These are phyloP conservation scores for Nemophila menziesii DNA, from an alignment of 257 asterid species.

Conservation along the genomic window DNA sequence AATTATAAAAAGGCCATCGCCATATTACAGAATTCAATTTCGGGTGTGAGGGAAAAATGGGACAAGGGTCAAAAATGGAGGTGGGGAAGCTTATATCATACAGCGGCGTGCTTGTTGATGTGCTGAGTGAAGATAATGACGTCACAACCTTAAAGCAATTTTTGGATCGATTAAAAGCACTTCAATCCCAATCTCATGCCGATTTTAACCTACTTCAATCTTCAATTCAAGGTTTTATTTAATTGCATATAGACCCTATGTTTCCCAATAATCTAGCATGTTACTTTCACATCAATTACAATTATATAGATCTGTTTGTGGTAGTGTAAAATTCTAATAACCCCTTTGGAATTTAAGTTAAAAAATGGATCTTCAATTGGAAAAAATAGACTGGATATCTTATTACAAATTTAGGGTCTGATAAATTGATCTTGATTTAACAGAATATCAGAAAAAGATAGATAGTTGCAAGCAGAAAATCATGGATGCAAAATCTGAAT, in stretches of 20 bases:
- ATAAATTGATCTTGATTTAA: background rate
- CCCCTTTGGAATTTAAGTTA: too few species aligned
- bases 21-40: too few species aligned
- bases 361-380: too few species aligned
- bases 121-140: slow-evolving; percentile 45
- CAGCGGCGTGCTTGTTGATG: slow-evolving; percentile 37
- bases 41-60: slow-evolving; percentile 15
- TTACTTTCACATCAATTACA: too few species aligned
- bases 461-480: slow-evolving; percentile 46
- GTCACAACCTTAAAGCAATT: slow-evolving; percentile 28
- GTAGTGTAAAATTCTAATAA: too few species aligned
- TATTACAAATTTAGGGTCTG: background rate
- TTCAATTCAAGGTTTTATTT: slow-evolving; percentile 44
- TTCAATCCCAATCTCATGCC: slow-evolving; percentile 37
- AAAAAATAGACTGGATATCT: too few species aligned
- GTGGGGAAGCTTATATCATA: slow-evolving; percentile 34
- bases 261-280: too few species aligned
- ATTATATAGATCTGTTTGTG: too few species aligned
- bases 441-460: slow-evolving; percentile 54
- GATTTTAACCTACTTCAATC: slow-evolving; percentile 26
- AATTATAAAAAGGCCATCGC: background rate
- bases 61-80: slow-evolving; percentile 25
- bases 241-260: too few species aligned
- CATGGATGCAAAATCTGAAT: slow-evolving; percentile 37
- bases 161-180: slow-evolving; percentile 31